These are phyloP conservation scores for Suillus occidentalis DNA, from an alignment of 768 basidiomycete genomes.

Conservation along the genomic window DNA sequence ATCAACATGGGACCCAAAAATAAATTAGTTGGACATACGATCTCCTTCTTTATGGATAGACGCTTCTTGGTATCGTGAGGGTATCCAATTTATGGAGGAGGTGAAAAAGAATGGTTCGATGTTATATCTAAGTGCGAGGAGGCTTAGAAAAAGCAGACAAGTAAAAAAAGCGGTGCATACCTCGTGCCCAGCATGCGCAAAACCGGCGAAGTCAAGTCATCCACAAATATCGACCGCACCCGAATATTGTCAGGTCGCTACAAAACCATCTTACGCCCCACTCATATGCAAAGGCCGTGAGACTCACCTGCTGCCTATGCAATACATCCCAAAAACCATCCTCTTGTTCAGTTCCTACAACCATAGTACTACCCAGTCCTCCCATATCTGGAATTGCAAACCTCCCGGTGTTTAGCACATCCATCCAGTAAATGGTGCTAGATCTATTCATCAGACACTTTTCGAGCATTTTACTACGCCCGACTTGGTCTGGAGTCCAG, in stretches of 20 bases:
- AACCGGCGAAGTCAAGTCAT: slow-evolving; percentile 49
- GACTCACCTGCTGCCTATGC: slow-evolving; percentile 33
- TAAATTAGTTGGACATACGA: slow-evolving; percentile 40
- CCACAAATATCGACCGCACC: slow-evolving; percentile 50
- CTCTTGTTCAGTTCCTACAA: slow-evolving; percentile 16
- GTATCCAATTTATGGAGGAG: slow-evolving; percentile 66
- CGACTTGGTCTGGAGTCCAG: slow-evolving; percentile 33
- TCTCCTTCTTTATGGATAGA: slow-evolving; percentile 41
- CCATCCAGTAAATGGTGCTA: slow-evolving; percentile 27
- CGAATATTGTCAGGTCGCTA: slow-evolving; percentile 38
- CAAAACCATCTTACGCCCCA: slow-evolving; percentile 14
- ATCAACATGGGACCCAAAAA: neutral
- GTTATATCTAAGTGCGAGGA: slow-evolving; percentile 36
- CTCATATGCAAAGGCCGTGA: neutral
- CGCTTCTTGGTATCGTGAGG: slow-evolving; percentile 61
- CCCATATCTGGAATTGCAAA: slow-evolving; percentile 8
- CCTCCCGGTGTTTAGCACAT: slow-evolving; percentile 14
- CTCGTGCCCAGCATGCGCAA: slow-evolving; percentile 57
- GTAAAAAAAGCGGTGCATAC: slow-evolving; percentile 32
- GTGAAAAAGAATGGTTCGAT: slow-evolving; percentile 69
- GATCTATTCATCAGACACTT: slow-evolving; percentile 15
- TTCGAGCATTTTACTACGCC: slow-evolving; percentile 30
- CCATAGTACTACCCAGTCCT: neutral
- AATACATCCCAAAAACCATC: slow-evolving; percentile 36
- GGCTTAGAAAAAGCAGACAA: neutral